phyloP scores from a whole-genome alignment of 805 yeast genomes.

The Lachancea thermotolerans region DNA sequence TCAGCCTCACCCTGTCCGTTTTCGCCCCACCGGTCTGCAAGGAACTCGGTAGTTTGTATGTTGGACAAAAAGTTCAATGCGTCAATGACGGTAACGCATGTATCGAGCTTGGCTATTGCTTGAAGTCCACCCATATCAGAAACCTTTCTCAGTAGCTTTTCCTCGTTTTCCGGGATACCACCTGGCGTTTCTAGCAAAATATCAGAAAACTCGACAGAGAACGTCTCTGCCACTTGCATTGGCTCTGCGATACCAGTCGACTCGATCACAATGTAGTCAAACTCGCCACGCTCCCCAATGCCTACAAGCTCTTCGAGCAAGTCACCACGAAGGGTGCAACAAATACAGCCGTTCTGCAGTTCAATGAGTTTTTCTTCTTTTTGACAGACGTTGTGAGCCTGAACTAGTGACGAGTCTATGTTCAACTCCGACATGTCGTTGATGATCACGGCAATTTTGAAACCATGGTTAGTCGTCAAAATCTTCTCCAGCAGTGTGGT shows the following conservation, averaged over 20 bases:
- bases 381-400: constrained; percentile 35
- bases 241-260: constrained; percentile 45
- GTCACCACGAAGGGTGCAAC: constrained; percentile 44
- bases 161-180: constrained; percentile 21
- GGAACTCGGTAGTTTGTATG: constrained; percentile 39
- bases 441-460: constrained; percentile 40
- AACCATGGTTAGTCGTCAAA: constrained; percentile 35
- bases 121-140: constrained; percentile 37
- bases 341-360: constrained; percentile 43
- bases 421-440: constrained; percentile 41
- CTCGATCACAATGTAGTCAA: constrained; percentile 40
- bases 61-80: constrained; percentile 37
- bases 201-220: constrained; percentile 37
- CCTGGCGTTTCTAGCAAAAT: constrained; percentile 27
- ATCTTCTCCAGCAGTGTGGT: constrained; percentile 41
- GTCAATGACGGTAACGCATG: constrained; percentile 43
- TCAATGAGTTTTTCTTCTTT: constrained; percentile 40
- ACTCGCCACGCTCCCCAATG: constrained; percentile 32
- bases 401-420: constrained; percentile 38
- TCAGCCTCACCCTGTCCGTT: constrained; percentile 38
- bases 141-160: constrained; percentile 17
- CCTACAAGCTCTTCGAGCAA: constrained; percentile 37
- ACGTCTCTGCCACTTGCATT: constrained; percentile 46
- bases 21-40: constrained; percentile 37
- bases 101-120: constrained; percentile 36